Evolutionary conservation across 2,329 filamentous ascomycete species (phyloP).

Genomic region (Botrytis galanthina): DNA sequence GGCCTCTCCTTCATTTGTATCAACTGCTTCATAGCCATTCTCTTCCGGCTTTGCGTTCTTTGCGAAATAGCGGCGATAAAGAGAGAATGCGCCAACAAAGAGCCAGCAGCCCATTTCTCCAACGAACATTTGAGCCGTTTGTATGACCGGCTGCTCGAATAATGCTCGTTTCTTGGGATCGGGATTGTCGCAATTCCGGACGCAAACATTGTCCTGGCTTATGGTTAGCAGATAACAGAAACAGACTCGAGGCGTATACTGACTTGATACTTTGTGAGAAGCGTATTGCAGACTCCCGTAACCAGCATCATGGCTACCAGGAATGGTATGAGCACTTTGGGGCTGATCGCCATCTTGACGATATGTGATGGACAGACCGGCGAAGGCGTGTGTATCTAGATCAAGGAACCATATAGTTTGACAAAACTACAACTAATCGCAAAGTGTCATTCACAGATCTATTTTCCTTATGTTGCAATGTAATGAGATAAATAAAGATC

Average conservation of each 20-base stretch:
- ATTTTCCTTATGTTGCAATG: not conserved
- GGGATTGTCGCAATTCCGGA: conserved; percentile 76
- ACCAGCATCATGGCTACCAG: conserved; percentile 95
- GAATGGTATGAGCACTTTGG: conserved; percentile 63
- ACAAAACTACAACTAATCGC: not conserved
- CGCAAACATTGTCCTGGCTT: conserved; percentile 87
- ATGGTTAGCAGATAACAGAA: conserved; percentile 23
- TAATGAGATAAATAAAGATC: not conserved
- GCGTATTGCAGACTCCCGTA: conserved; percentile 93
- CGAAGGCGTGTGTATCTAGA: conserved; percentile 4
- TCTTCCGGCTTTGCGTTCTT: conserved; percentile 45
- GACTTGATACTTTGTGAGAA: conserved; percentile 95
- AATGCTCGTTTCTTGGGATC: conserved; percentile 63
- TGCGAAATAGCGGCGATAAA: conserved; percentile 59
- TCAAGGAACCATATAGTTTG: not conserved
- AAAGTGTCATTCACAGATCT: not conserved
- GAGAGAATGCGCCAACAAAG: conserved; percentile 68
- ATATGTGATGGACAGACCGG: not conserved
- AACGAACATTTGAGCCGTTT: conserved; percentile 97
- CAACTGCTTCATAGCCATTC: conserved; percentile 66
- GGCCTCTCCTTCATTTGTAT: conserved; percentile 42
- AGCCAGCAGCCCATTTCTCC: conserved; percentile 97
- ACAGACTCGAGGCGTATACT: conserved; percentile 29
- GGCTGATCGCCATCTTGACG: conserved; percentile 19
- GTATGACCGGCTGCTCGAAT: conserved; percentile 94